Evolutionary conservation across 2,329 filamentous ascomycete species (phyloP).

Genomic region (Incumbomyces delicatus): DNA sequence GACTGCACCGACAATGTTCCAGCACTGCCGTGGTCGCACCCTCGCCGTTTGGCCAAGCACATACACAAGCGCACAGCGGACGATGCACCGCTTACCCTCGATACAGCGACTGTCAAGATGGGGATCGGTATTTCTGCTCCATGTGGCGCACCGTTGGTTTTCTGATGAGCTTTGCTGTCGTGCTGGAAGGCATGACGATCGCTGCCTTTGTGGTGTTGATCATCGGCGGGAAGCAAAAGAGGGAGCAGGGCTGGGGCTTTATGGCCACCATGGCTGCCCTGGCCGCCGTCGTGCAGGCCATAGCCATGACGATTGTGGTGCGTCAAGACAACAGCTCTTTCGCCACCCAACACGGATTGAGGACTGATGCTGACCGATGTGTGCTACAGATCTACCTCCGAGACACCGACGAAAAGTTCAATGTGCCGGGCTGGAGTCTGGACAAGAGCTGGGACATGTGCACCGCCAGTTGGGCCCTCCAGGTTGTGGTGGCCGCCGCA

Average conservation of each 20-base stretch:
- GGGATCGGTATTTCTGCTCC: constrained; percentile 70
- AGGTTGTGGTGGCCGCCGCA: constrained; percentile 44
- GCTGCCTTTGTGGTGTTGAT: constrained; percentile 71
- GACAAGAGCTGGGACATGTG: constrained; percentile 70
- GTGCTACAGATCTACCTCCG: constrained; percentile 62
- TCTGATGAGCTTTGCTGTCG: constrained; percentile 70
- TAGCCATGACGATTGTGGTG: constrained; percentile 75
- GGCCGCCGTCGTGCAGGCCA: constrained; percentile 60
- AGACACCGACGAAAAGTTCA: constrained; percentile 74
- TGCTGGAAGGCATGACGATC: constrained; percentile 72
- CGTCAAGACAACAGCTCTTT: constrained; percentile 28
- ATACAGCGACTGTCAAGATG: constrained; percentile 55
- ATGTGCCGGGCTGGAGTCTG: constrained; percentile 66
- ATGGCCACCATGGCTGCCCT: constrained; percentile 56
- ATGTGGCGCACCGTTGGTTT: constrained; percentile 88
- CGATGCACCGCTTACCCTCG: constrained; percentile 58
- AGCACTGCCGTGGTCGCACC: constrained; percentile 15
- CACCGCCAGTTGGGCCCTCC: constrained; percentile 50
- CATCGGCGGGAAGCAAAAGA: constrained; percentile 65
- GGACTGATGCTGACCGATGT: no score
- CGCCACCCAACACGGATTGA: no score
- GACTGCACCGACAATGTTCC: constrained; percentile 67
- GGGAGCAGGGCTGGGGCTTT: constrained; percentile 75
- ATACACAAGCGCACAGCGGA: constrained; percentile 26
- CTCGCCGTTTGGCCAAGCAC: constrained; percentile 50